phyloP scores from a whole-genome alignment of 805 yeast genomes.

The Starmerella roubikii region DNA sequence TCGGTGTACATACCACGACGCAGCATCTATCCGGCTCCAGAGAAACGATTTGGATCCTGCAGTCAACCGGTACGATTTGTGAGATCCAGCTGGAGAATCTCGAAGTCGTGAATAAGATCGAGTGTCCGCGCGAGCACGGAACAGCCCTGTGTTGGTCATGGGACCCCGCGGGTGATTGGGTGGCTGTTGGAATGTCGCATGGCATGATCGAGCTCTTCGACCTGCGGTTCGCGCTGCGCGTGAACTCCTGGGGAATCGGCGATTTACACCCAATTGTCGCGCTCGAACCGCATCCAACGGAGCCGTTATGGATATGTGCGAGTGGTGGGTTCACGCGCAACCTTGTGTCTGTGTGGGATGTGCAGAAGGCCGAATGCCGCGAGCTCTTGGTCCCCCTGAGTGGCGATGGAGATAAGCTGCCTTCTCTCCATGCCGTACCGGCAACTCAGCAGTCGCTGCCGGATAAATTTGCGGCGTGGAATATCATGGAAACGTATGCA shows the following conservation, averaged over 20 bases:
- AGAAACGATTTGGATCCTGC: slow-evolving; percentile 13
- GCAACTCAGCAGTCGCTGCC: slow-evolving; percentile 11
- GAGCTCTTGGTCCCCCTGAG: slow-evolving; percentile 24
- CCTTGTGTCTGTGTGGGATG: slow-evolving; percentile 62
- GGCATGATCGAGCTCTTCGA: slow-evolving; percentile 79
- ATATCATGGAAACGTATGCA: slow-evolving; percentile 12
- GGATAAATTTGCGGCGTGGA: slow-evolving; percentile 18
- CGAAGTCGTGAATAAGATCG: slow-evolving; percentile 32
- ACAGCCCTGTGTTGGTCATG: slow-evolving; percentile 45
- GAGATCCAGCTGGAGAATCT: slow-evolving; percentile 45
- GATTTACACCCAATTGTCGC: slow-evolving; percentile 37
- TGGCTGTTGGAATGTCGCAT: slow-evolving; percentile 56
- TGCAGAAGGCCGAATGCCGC: slow-evolving; percentile 47
- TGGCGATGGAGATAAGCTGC: slow-evolving; percentile 11
- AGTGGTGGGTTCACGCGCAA: slow-evolving; percentile 53
- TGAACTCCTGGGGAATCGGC: slow-evolving; percentile 51
- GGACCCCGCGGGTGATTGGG: slow-evolving; percentile 44
- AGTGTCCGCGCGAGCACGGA: slow-evolving; percentile 54
- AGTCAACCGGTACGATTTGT: slow-evolving; percentile 23
- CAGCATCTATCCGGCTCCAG: background rate
- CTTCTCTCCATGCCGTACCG: slow-evolving; percentile 19
- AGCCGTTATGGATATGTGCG: slow-evolving; percentile 38
- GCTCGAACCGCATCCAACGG: slow-evolving; percentile 34
- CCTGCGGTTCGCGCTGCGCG: slow-evolving; percentile 45
- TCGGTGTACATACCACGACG: slow-evolving; percentile 27